phyloP scores from a whole-genome alignment of 257 asterid genomes.

The Solanum appendiculatum region DNA sequence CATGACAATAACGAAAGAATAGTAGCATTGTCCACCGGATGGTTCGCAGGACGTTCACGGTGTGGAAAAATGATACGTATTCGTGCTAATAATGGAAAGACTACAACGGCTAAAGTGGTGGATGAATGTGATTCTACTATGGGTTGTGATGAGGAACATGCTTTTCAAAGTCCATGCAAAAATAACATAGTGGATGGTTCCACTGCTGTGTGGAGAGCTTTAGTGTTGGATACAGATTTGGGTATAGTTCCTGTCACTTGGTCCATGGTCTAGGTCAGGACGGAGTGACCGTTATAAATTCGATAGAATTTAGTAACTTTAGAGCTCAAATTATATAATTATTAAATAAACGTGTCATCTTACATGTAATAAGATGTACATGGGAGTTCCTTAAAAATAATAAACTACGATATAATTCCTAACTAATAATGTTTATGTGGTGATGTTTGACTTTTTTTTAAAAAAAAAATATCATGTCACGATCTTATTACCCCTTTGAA shows the following conservation, averaged over 20 bases:
- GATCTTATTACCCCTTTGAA: neutral
- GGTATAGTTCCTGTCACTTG: conserved; percentile 19
- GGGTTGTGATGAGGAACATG: conserved; percentile 43
- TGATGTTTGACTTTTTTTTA: neutral
- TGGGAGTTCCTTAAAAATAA: neutral
- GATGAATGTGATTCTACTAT: conserved; percentile 46
- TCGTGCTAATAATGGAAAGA: conserved; percentile 23
- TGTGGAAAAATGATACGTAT: conserved; percentile 22
- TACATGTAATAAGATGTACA: neutral
- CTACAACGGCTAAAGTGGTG: conserved; percentile 36
- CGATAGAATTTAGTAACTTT: neutral
- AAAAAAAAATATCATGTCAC: neutral
- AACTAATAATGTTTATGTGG: neutral
- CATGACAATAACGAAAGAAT: conserved; percentile 16
- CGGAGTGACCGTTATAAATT: fast-evolving
- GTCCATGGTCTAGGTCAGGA: conserved; percentile 16
- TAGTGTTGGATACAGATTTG: conserved; percentile 4
- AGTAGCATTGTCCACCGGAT: conserved; percentile 42
- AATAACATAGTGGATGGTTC: conserved; percentile 32
- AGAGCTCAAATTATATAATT: neutral
- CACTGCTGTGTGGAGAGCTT: conserved; percentile 23
- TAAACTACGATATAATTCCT: neutral
- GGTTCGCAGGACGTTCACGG: conserved; percentile 20
- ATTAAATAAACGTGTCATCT: neutral
- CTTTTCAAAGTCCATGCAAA: conserved; percentile 20